Evolutionary conservation across 768 basidiomycete species (phyloP), one percentile per base, ranked within the genome.

Genomic region (Russula ochroleuca): DNA sequence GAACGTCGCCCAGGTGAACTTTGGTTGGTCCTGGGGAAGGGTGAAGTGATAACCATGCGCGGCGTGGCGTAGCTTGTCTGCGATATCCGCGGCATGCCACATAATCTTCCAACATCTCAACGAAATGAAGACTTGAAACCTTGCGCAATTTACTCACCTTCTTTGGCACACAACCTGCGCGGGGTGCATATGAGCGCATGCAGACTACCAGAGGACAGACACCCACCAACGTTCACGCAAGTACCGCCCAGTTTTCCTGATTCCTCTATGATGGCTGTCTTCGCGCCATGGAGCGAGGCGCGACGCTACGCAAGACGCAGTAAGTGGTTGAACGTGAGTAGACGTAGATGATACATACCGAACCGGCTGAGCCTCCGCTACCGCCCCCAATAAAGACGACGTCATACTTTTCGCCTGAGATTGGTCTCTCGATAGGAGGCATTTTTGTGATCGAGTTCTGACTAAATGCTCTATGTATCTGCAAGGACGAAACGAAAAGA

Each of bases 171-270:
- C 96, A 98, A 70, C 94, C 93, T 67, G 8, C 3, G 23, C 3
- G 35, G 3, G 15, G 14, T 19, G 23, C 5, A 33, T 8, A 48
- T 63, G 11, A 63, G 54, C 45, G 8, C n/a, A 47, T n/a, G 37
- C 21, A 17, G 21, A 31, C 28, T 19, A 47, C 17, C 11, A 48
- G 51, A 48, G 33, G 14, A 53, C 28, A 31, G 5, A 37, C 40
- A 80, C 90, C 68, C 69, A 90, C 94, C 96, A 64, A 99, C 96
- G 74, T 98, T 98, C 64, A 99, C 97, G 72, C 97, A 99, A 41
- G 96, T 98, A 57, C 96, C 97, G 38, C 97, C 97, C 3, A 95
- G 81, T 45, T 81, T 72, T 11, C 84, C 81, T 5, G 85, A 83
- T 50, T 77, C 80, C 73, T 99, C 97, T 17, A 98, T 83, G 31